Evolutionary conservation across 2,329 filamentous ascomycete species (phyloP).

Genomic region (Blastomyces gilchristii): DNA sequence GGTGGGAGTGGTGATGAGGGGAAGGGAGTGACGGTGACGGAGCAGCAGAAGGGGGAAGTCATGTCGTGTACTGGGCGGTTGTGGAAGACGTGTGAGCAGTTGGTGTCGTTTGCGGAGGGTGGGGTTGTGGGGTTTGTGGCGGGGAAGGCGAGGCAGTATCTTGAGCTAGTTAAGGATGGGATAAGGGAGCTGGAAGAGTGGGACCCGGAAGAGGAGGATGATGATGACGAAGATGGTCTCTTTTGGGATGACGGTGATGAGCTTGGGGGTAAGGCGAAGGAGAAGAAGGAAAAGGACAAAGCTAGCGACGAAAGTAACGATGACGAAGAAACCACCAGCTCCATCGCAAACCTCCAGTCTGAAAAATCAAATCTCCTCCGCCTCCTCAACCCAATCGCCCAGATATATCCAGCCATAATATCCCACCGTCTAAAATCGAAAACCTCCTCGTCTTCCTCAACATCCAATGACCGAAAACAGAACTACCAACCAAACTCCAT

Average conservation of each 20-base stretch:
- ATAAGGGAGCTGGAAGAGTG: slow-evolving; percentile 81
- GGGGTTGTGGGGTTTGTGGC: slow-evolving; percentile 63
- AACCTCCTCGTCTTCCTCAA: slow-evolving; percentile 7
- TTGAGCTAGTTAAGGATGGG: slow-evolving; percentile 68
- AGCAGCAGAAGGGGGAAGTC: slow-evolving; percentile 39
- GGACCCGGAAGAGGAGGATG: slow-evolving; percentile 60
- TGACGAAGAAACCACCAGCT: slow-evolving; percentile 19
- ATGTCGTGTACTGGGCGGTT: slow-evolving; percentile 64
- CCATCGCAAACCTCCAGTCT: slow-evolving; percentile 28
- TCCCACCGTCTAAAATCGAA: slow-evolving; percentile 32
- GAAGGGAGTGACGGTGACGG: slow-evolving; percentile 16
- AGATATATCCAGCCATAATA: slow-evolving; percentile 36
- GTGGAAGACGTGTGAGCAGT: slow-evolving; percentile 72
- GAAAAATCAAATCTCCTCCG: slow-evolving; percentile 35
- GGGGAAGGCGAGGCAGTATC: slow-evolving; percentile 61
- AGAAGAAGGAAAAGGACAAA: slow-evolving; percentile 12
- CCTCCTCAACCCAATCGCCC: slow-evolving; percentile 34
- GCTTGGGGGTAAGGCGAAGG: slow-evolving; percentile 14
- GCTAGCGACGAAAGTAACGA: slow-evolving; percentile 20
- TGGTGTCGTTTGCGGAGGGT: slow-evolving; percentile 52
- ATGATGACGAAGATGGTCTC: slow-evolving; percentile 39
- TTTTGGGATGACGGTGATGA: slow-evolving; percentile 20
- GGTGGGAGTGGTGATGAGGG: slow-evolving; percentile 23
- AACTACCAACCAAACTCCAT: not conserved
- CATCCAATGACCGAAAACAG: slow-evolving; percentile 6